phyloP scores from a whole-genome alignment of 192 early-diverging fungal species.

The Podila horticola region DNA sequence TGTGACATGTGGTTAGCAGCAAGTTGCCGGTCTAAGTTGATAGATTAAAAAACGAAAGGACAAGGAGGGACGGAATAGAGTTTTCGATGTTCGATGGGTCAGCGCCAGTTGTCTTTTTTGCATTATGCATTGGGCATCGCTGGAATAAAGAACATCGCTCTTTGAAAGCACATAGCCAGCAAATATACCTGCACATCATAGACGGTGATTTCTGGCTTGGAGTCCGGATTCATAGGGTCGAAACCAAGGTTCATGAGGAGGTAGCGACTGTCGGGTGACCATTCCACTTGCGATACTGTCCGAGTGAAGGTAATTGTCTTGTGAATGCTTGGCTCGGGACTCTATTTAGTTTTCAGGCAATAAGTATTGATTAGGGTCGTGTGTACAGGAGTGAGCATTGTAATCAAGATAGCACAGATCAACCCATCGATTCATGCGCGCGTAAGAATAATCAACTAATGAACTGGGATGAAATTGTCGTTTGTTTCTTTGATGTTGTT shows the following conservation, averaged over 20 bases:
- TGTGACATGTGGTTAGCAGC: neutral
- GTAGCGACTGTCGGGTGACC: constrained; percentile 40
- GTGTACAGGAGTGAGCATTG: no score
- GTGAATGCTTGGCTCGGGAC: constrained; percentile 23
- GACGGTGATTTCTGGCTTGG: constrained; percentile 1
- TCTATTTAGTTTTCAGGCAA: neutral
- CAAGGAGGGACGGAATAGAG: neutral
- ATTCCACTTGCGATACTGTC: constrained; percentile 7
- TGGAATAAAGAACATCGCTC: neutral
- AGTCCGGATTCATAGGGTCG: neutral
- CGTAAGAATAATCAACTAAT: no score
- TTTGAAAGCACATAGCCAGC: neutral
- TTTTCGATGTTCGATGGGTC: neutral
- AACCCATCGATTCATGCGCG: no score
- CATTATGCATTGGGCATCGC: no score
- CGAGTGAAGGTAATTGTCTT: constrained; percentile 14
- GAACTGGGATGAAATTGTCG: no score
- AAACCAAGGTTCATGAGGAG: constrained; percentile 13
- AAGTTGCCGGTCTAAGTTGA: constrained; percentile 7
- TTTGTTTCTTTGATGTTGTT: no score
- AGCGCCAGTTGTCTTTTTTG: no score
- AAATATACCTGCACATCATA: constrained; percentile 14
- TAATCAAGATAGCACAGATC: no score
- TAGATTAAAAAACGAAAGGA: neutral
- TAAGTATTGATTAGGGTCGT: no score